Conservation (phyloP, 352 stramenopile species). For the Phytopythium montanum region DNA sequence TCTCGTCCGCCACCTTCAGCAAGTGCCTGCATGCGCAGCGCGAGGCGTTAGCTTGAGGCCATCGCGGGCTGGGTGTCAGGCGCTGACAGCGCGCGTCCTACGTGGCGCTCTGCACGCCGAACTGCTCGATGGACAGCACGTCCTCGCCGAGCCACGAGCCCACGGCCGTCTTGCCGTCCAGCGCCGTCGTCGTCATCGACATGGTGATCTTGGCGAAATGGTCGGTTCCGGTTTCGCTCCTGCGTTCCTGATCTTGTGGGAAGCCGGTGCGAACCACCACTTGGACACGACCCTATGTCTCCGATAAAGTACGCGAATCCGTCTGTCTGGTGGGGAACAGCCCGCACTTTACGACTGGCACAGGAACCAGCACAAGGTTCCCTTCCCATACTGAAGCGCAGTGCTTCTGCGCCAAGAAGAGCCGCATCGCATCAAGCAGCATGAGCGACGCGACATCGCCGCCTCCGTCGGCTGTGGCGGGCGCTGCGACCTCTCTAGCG, state of each 20-base stretch:
- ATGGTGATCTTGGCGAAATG: not conserved
- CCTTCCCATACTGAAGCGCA: not conserved
- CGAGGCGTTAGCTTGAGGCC: too few relatives aligned
- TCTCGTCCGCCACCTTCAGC: slow-evolving; percentile 71
- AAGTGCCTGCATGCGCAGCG: slow-evolving; percentile 42
- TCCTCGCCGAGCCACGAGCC: slow-evolving; percentile 68
- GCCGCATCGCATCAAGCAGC: not conserved
- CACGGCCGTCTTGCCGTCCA: slow-evolving; percentile 58
- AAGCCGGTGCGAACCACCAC: not conserved
- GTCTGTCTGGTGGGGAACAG: not conserved
- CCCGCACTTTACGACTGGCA: slow-evolving; percentile 15
- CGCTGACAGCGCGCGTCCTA: slow-evolving; percentile 12
- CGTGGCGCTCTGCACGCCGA: slow-evolving; percentile 68
- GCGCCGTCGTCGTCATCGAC: slow-evolving; percentile 21
- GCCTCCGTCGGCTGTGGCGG: too few relatives aligned
- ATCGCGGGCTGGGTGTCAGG: not conserved
- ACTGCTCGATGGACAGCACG: slow-evolving; percentile 79
- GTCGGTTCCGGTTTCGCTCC: too few relatives aligned
- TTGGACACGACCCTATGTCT: not conserved
- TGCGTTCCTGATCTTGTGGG: too few relatives aligned
- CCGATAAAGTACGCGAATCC: slow-evolving; percentile 9
- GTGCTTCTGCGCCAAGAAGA: not conserved
- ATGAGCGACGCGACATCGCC: slow-evolving; percentile 2
- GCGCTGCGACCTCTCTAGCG: not conserved
- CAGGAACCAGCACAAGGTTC: slow-evolving; percentile 1